These are phyloP conservation scores for Talaromyces sp. DNA, from an alignment of 2,329 filamentous ascomycete genomes.

Conservation along the genomic window DNA sequence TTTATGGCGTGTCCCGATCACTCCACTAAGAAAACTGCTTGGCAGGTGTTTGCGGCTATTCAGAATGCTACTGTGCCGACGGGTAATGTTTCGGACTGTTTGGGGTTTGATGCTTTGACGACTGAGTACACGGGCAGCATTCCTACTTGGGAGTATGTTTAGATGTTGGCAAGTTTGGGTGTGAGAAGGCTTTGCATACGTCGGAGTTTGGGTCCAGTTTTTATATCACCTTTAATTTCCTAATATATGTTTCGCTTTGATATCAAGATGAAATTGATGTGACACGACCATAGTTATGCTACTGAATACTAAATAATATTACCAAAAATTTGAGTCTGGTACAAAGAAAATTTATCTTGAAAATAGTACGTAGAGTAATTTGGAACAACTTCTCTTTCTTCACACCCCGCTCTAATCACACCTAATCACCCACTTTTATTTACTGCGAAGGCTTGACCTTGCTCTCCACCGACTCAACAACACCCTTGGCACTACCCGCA, in stretches of 20 bases:
- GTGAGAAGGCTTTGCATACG: neutral
- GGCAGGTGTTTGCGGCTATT: conserved; percentile 39
- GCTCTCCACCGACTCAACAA: conserved; percentile 7
- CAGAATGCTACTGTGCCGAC: conserved; percentile 35
- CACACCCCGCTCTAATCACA: neutral
- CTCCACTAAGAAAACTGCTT: conserved; percentile 18
- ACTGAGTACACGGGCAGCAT: conserved; percentile 17
- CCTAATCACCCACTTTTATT: too few species aligned
- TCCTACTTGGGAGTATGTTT: conserved; percentile 39
- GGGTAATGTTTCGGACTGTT: conserved; percentile 32
- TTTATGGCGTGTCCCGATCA: conserved; percentile 40
- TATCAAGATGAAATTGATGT: neutral
- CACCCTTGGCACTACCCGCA: conserved; percentile 1
- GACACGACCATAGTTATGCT: neutral
- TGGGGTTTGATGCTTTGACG: conserved; percentile 35
- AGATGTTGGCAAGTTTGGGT: conserved; percentile 9
- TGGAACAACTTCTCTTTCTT: neutral
- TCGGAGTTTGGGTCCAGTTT: neutral
- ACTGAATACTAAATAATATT: neutral
- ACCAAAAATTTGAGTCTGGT: too few species aligned
- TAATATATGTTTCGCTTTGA: neutral
- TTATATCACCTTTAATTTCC: neutral
- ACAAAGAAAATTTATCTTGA: neutral
- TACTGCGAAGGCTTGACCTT: conserved; percentile 8
- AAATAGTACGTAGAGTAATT: neutral